phyloP scores from a whole-genome alignment of 176 grass and related monocot species.

The Oryza brachyantha region DNA sequence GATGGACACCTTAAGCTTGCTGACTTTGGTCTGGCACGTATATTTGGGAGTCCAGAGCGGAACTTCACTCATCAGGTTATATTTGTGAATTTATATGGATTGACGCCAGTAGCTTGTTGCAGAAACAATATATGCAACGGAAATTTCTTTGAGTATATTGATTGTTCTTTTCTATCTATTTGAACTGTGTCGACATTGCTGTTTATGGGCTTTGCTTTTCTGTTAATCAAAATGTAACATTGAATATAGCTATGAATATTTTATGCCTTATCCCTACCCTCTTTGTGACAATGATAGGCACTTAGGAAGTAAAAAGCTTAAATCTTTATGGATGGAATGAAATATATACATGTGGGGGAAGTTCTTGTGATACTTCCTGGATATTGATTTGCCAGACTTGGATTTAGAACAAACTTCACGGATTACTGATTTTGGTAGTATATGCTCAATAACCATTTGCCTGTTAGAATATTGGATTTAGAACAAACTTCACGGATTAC shows the following conservation, averaged over 20 bases:
- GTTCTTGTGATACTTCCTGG: slow-evolving; percentile 10
- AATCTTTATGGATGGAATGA: background rate
- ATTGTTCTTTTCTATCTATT: slow-evolving; percentile 11
- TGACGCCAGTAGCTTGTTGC: background rate
- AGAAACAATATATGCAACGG: slow-evolving; percentile 6
- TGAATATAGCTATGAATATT: background rate
- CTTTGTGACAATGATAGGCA: background rate
- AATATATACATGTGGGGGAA: background rate
- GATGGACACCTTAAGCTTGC: slow-evolving; percentile 95
- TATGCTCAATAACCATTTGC: background rate
- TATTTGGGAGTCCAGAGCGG: slow-evolving; percentile 90
- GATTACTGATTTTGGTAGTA: background rate
- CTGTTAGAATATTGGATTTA: slow-evolving; percentile 26
- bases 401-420: background rate
- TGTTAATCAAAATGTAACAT: background rate
- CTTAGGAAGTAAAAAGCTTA: slow-evolving; percentile 13
- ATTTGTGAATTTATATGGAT: slow-evolving; percentile 2
- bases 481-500: background rate
- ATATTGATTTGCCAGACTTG: background rate
- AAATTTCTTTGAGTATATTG: slow-evolving; percentile 1
- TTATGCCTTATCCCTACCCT: background rate
- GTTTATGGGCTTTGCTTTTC: slow-evolving; percentile 8
- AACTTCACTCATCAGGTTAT: slow-evolving; percentile 95
- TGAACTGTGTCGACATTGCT: background rate
- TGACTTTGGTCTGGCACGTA: slow-evolving; percentile 92